phyloP scores from a whole-genome alignment of 768 basidiomycete species.

The Boletus fagicola region DNA sequence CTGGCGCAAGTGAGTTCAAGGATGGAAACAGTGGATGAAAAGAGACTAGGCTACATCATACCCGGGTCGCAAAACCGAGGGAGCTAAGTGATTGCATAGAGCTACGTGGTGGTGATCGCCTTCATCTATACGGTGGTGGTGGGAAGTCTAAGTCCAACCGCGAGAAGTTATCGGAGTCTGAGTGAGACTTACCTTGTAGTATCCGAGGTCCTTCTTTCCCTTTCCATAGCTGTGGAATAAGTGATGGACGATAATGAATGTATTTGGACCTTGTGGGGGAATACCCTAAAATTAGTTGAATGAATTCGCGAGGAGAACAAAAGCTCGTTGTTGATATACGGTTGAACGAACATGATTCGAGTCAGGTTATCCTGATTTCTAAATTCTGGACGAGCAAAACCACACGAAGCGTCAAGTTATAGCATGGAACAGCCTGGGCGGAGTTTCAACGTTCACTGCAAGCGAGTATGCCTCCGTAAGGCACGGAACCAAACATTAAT shows the following conservation, averaged over 20 bases:
- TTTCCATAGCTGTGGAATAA: background rate
- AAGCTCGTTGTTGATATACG: background rate
- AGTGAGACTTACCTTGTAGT: background rate
- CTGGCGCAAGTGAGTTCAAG: background rate
- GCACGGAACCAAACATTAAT: background rate
- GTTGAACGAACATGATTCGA: background rate
- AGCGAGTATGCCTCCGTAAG: background rate
- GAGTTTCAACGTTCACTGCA: background rate
- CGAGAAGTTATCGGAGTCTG: background rate
- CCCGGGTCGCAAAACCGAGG: background rate
- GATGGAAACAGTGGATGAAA: background rate
- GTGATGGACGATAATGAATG: background rate
- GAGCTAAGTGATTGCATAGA: background rate
- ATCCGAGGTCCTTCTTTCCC: background rate
- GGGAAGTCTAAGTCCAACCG: background rate
- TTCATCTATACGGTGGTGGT: background rate
- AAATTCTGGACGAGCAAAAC: background rate
- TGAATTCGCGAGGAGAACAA: background rate
- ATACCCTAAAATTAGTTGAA: background rate
- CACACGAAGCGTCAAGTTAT: background rate
- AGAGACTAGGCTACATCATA: background rate
- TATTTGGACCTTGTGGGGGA: background rate
- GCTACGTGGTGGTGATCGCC: background rate
- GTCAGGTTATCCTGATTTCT: background rate
- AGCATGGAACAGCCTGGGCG: background rate